Conservation (phyloP, 1,284 basidiomycete species). For the Cutaneotrichosporon cutaneum region DNA sequence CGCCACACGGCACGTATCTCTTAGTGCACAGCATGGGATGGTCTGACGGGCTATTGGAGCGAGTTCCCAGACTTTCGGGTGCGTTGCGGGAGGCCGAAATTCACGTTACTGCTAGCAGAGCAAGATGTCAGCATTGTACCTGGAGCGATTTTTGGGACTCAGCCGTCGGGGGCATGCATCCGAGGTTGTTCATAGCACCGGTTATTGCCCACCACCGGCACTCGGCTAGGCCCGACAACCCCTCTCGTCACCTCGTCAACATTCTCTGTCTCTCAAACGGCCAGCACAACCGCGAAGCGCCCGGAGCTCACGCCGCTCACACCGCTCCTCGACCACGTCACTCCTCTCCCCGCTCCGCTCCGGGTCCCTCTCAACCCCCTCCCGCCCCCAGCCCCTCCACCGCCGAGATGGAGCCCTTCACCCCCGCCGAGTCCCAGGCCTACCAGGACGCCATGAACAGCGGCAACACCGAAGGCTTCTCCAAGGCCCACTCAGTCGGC, state of each 20-base stretch:
- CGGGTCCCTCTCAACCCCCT: not conserved
- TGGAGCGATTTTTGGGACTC: no score
- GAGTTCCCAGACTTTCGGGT: no score
- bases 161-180: no score
- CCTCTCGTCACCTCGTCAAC: not conserved
- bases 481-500: not conserved
- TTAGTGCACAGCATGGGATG: no score
- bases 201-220: not conserved
- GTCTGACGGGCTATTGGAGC: no score
- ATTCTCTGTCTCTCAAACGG: not conserved
- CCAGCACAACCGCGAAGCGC: no score
- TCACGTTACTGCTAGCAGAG: no score
- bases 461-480: constrained; percentile 2
- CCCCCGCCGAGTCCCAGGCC: not conserved
- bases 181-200: not conserved
- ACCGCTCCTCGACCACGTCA: no score
- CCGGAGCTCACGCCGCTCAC: no score
- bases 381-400: not conserved
- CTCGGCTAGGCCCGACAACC: not conserved
- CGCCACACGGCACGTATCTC: no score
- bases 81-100: no score
- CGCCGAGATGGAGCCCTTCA: not conserved
- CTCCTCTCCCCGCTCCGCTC: not conserved
- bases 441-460: not conserved
- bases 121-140: no score